phyloP scores from a whole-genome alignment of 768 basidiomycete genomes.

The Phaeotremella fagi region DNA sequence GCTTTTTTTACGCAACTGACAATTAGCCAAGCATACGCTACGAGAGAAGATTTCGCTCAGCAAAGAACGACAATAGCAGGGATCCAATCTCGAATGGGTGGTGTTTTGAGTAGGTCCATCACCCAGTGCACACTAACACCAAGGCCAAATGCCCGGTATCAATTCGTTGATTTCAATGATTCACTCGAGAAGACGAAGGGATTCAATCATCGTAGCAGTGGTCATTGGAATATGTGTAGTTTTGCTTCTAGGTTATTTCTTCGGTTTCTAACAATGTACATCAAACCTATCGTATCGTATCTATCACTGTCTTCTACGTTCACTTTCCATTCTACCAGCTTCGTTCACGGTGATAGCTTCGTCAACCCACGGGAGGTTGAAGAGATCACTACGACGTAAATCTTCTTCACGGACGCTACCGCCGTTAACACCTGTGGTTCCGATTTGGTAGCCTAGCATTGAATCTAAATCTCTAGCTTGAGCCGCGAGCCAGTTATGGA shows the following conservation, averaged over 20 bases:
- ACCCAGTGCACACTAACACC: conserved; percentile 8
- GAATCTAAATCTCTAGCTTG: conserved; percentile 87
- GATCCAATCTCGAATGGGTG: conserved; percentile 78
- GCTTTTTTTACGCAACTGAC: neutral
- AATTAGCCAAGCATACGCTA: conserved; percentile 89
- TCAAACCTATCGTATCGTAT: neutral
- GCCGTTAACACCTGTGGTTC: conserved; percentile 53
- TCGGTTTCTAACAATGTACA: conserved; percentile 27
- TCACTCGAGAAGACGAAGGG: conserved; percentile 78
- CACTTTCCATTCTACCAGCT: conserved; percentile 59
- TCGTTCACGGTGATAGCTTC: conserved; percentile 82
- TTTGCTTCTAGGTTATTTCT: conserved; percentile 55
- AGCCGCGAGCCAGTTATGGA: conserved; percentile 84
- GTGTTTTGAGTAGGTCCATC: conserved; percentile 65
- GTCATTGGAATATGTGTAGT: conserved; percentile 83
- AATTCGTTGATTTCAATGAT: conserved; percentile 89
- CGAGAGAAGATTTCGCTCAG: conserved; percentile 80
- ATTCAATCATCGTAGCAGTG: conserved; percentile 80
- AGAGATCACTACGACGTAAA: conserved; percentile 80
- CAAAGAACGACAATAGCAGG: conserved; percentile 70
- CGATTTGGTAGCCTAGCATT: conserved; percentile 69
- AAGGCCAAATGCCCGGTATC: conserved; percentile 82
- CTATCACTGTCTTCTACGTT: conserved; percentile 2
- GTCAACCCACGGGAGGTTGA: conserved; percentile 81
- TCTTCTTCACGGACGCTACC: conserved; percentile 73